Percentiles rank a stretch among this genome's conserved stretches.
These are phyloP conservation scores for Rhodotorula taiwanensis DNA, from an alignment of 768 basidiomycete genomes.

Conservation along the genomic window DNA sequence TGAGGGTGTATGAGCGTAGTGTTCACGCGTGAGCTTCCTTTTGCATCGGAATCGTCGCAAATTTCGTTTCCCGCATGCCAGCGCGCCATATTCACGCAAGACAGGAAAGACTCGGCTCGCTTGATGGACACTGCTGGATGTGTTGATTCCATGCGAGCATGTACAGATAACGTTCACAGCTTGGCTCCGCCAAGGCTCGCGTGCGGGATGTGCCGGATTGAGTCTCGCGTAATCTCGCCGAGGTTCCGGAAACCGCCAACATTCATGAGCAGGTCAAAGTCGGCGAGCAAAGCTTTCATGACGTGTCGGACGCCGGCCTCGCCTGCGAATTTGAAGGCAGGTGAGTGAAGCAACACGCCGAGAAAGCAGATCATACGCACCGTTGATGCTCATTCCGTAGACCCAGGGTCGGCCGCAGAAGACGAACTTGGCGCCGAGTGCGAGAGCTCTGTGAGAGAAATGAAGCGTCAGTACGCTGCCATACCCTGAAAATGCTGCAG, in stretches of 20 bases:
- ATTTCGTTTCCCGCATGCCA: no score
- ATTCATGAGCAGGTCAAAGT: constrained; percentile 36
- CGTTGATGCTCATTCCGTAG: constrained; percentile 20
- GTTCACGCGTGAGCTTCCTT: no score
- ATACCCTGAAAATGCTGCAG: neutral
- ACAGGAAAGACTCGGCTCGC: no score
- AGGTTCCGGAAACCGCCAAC: constrained; percentile 3
- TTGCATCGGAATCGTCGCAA: no score
- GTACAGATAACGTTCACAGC: neutral
- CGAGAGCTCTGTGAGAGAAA: constrained; percentile 52
- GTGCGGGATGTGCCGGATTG: neutral
- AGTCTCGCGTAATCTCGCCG: neutral
- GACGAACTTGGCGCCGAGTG: constrained; percentile 75
- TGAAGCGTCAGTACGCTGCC: no score
- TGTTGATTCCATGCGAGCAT: no score
- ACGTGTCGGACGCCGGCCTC: constrained; percentile 71
- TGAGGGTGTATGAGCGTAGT: constrained; percentile 28
- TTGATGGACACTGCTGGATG: no score
- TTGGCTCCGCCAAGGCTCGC: constrained; percentile 1
- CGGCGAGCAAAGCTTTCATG: constrained; percentile 57
- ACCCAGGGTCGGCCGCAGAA: constrained; percentile 51
- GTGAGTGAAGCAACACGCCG: constrained; percentile 54
- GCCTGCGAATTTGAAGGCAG: constrained; percentile 53
- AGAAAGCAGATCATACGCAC: constrained; percentile 3
- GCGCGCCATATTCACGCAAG: no score